These are phyloP conservation scores for Sporothrix sp. DNA, from an alignment of 2,329 filamentous ascomycete genomes.

Conservation along the genomic window DNA sequence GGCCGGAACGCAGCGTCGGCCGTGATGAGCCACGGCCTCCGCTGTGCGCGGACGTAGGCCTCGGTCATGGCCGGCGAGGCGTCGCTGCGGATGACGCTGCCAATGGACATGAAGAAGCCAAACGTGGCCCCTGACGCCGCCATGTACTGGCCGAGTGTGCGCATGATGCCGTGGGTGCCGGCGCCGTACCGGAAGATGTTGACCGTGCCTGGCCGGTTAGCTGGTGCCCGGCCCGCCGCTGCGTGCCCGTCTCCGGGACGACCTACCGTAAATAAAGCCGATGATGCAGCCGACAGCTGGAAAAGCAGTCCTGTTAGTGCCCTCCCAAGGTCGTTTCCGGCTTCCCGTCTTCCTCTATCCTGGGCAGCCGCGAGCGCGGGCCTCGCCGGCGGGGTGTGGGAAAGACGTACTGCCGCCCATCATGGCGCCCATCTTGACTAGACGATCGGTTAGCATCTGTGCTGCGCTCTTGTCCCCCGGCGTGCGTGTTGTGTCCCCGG, in stretches of 20 bases:
- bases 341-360: neutral
- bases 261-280: slow-evolving; percentile 89
- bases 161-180: slow-evolving; percentile 84
- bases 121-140: slow-evolving; percentile 88
- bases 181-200: slow-evolving; percentile 94
- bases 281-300: slow-evolving; percentile 90
- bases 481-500: neutral
- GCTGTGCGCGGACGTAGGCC: slow-evolving; percentile 64
- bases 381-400: neutral
- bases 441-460: slow-evolving; percentile 24
- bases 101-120: slow-evolving; percentile 98
- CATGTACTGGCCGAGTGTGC: slow-evolving; percentile 96
- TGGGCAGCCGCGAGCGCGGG: neutral
- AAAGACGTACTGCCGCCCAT: slow-evolving; percentile 85
- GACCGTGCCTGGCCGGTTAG: slow-evolving; percentile 57
- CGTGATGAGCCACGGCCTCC: slow-evolving; percentile 60
- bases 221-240: neutral
- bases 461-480: neutral
- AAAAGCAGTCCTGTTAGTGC: slow-evolving; percentile 24
- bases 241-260: neutral
- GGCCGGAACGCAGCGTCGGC: slow-evolving; percentile 32
- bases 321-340: too few relatives aligned
- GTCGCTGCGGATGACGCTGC: slow-evolving; percentile 90
- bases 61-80: slow-evolving; percentile 60
- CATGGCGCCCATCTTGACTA: slow-evolving; percentile 97